phyloP scores from a whole-genome alignment of 129 eudicot genomes.

The Daucus carota region DNA sequence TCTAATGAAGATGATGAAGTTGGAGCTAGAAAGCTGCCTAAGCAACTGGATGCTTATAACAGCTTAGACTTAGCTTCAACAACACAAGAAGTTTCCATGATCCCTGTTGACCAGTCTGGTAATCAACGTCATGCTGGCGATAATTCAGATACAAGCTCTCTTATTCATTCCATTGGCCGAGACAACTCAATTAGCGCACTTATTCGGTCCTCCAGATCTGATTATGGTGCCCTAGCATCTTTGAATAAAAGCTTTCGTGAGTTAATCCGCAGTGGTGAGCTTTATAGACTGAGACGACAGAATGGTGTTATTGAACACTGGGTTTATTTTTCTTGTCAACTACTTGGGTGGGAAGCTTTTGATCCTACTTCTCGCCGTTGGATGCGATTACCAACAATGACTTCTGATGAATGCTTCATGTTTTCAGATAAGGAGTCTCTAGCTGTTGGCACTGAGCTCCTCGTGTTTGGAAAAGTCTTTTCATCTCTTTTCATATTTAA shows the following conservation, averaged over 20 bases:
- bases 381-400: conserved; percentile 69
- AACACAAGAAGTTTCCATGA: conserved; percentile 27
- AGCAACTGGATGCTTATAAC: conserved; percentile 22
- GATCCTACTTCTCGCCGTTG: conserved; percentile 58
- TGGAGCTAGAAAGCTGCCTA: conserved; percentile 24
- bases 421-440: conserved; percentile 77
- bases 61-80: conserved; percentile 30
- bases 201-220: conserved; percentile 57
- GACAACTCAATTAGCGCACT: conserved; percentile 67
- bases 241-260: conserved; percentile 58
- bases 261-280: conserved; percentile 53
- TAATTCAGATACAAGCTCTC: conserved; percentile 51
- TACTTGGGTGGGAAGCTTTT: conserved; percentile 86
- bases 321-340: conserved; percentile 84
- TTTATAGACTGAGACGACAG: conserved; percentile 45
- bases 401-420: conserved; percentile 53
- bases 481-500: conserved; percentile 48
- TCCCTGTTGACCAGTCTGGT: conserved; percentile 27
- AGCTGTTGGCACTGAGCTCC: conserved; percentile 82
- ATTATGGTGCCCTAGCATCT: conserved; percentile 66
- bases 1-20: conserved; percentile 34
- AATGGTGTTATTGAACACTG: conserved; percentile 67
- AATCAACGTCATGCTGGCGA: conserved; percentile 24
- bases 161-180: conserved; percentile 50
- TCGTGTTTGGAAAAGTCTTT: conserved; percentile 56